Conservation (phyloP, 805 yeast species). For the Tetrapisispora iriomotensis region DNA sequence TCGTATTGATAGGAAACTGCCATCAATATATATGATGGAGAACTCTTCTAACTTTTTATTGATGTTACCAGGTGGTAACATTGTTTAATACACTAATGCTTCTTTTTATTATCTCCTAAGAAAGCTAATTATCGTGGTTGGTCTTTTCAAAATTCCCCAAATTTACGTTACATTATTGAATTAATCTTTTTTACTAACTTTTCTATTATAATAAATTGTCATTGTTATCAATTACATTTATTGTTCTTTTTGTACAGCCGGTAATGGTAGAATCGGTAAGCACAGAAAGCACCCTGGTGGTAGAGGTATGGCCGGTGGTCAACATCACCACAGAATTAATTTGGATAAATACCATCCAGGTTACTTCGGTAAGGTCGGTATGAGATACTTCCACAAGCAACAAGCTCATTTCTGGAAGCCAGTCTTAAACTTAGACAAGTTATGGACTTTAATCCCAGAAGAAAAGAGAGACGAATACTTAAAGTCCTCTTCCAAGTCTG, state of each 20-base stretch:
- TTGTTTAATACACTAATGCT: constrained; percentile 2
- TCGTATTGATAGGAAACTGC: background rate
- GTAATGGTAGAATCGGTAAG: constrained; percentile 99
- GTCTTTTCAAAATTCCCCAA: too few relatives aligned
- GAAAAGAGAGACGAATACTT: constrained; percentile 92
- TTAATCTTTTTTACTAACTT: too few relatives aligned
- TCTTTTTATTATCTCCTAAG: background rate
- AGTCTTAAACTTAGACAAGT: constrained; percentile 93
- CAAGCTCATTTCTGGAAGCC: constrained; percentile 95
- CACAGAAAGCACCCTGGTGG: constrained; percentile 99
- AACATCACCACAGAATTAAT: constrained; percentile 99
- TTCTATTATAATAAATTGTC: too few relatives aligned
- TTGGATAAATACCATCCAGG: constrained; percentile 99
- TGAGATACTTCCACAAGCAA: constrained; percentile 99
- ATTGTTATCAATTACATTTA: too few relatives aligned
- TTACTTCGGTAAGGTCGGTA: constrained; percentile 99
- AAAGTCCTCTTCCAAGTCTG: constrained; percentile 68
- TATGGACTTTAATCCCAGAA: constrained; percentile 93
- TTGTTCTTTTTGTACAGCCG: constrained; percentile 51
- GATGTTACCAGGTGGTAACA: constrained; percentile 1
- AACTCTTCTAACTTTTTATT: background rate
- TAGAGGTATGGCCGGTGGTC: constrained; percentile 99
- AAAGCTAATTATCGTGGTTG: background rate
- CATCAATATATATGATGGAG: background rate
- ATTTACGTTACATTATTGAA: too few relatives aligned